phyloP scores from a whole-genome alignment of 352 stramenopile species.

The Globisporangium paddicum region DNA sequence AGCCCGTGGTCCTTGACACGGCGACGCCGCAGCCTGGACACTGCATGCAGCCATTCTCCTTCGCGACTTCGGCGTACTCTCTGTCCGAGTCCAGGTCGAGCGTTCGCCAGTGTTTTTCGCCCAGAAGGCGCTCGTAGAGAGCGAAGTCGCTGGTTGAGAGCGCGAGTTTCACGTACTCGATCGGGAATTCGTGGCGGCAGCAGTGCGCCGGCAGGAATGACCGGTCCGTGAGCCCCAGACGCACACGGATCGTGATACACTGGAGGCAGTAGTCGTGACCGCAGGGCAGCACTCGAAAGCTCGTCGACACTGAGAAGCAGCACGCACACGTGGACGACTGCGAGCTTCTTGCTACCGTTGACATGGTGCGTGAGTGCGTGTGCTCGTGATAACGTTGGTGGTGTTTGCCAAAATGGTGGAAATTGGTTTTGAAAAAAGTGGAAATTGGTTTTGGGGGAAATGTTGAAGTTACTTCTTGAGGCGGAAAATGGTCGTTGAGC shows the following conservation, averaged over 20 bases:
- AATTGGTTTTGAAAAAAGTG: neutral
- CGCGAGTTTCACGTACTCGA: slow-evolving; percentile 7
- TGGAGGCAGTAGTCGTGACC: slow-evolving; percentile 51
- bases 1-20: slow-evolving; percentile 40
- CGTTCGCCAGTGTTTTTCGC: slow-evolving; percentile 13
- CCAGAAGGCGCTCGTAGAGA: slow-evolving; percentile 6
- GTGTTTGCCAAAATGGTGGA: neutral
- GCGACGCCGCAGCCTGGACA: slow-evolving; percentile 68
- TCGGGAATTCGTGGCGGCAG: slow-evolving; percentile 4
- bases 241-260: slow-evolving; percentile 49
- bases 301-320: neutral
- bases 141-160: neutral
- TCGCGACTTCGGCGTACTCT: slow-evolving; percentile 43
- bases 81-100: slow-evolving; percentile 45
- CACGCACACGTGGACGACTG: neutral
- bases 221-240: slow-evolving; percentile 55
- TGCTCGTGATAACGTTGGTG: neutral
- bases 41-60: slow-evolving; percentile 30
- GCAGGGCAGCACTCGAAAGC: neutral
- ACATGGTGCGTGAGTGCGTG: neutral
- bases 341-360: neutral
- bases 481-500: too few species aligned
- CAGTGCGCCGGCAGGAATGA: slow-evolving; percentile 13
- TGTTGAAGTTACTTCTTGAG: too few species aligned
- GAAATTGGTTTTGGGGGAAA: neutral